Percentiles rank a stretch among this genome's conserved stretches.
Conservation (phyloP, 305 asterid genomes). For the Fraxinus albicans region DNA sequence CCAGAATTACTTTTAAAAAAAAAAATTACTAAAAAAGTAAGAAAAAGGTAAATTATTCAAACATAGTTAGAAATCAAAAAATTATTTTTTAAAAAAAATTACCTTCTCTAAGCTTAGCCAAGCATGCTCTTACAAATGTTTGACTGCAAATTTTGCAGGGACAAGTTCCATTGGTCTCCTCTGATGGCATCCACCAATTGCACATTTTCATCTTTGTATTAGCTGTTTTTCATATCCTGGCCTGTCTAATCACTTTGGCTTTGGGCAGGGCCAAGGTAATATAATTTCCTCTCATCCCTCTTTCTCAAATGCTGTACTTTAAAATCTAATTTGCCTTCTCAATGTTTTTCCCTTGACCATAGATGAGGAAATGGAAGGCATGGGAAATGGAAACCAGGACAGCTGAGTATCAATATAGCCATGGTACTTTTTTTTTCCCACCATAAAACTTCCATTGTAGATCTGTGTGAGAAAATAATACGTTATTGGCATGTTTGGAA, state of each 20-base stretch:
- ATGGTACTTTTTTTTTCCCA: constrained; percentile 32
- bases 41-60: neutral
- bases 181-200: constrained; percentile 50
- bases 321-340: neutral
- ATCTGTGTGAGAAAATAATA: neutral
- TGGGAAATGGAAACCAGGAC: constrained; percentile 65
- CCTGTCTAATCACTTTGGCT: constrained; percentile 43
- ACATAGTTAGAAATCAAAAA: neutral
- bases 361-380: constrained; percentile 65
- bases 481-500: neutral
- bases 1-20: neutral
- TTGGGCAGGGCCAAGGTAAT: constrained; percentile 49
- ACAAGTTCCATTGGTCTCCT: constrained; percentile 42
- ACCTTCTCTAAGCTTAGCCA: neutral
- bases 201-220: constrained; percentile 61
- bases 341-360: neutral
- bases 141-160: constrained; percentile 34
- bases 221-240: constrained; percentile 50
- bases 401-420: constrained; percentile 42
- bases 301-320: neutral
- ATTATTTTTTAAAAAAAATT: neutral
- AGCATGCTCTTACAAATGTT: neutral
- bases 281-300: neutral
- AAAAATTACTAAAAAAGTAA: neutral
- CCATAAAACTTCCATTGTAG: neutral